Evolutionary conservation across 208 protist genomes (phyloP).

Genomic region (Trypanosomatidae sp.): DNA sequence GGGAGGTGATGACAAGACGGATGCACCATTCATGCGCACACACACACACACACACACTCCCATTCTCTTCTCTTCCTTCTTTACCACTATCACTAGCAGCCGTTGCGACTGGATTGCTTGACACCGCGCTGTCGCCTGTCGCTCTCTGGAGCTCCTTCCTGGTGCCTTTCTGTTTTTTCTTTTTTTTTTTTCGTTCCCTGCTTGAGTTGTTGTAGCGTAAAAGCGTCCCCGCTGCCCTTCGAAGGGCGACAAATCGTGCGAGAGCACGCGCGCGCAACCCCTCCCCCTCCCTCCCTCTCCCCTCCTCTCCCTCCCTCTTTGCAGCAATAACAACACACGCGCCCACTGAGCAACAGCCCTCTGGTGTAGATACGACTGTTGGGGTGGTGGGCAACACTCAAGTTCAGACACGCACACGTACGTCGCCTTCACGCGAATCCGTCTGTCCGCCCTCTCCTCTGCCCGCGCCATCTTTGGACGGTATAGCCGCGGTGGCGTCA

Average conservation of each 20-base stretch:
- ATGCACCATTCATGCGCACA: neutral
- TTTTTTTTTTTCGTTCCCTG: slow-evolving; percentile 9
- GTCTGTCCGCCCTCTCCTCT: neutral
- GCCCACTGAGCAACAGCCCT: neutral
- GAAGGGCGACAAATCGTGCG: neutral
- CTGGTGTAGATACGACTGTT: neutral
- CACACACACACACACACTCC: neutral
- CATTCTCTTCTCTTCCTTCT: neutral
- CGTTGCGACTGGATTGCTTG: neutral
- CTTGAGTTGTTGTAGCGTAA: neutral
- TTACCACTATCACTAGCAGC: neutral
- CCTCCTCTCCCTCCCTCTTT: too few species aligned
- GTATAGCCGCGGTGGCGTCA: neutral
- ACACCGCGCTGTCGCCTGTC: neutral
- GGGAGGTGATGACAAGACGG: neutral
- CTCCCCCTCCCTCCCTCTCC: too few species aligned
- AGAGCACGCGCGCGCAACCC: neutral
- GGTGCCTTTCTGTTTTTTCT: neutral
- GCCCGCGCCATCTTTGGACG: neutral
- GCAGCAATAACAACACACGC: neutral
- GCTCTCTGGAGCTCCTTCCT: neutral
- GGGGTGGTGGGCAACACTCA: neutral
- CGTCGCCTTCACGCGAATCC: neutral
- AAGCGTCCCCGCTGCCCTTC: neutral
- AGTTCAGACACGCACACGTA: neutral